A percentile compares a stretch with the other conserved stretches of the same genome.
Evolutionary conservation across 306 rosid species (phyloP).

Genomic region (Fragaria iinumae): DNA sequence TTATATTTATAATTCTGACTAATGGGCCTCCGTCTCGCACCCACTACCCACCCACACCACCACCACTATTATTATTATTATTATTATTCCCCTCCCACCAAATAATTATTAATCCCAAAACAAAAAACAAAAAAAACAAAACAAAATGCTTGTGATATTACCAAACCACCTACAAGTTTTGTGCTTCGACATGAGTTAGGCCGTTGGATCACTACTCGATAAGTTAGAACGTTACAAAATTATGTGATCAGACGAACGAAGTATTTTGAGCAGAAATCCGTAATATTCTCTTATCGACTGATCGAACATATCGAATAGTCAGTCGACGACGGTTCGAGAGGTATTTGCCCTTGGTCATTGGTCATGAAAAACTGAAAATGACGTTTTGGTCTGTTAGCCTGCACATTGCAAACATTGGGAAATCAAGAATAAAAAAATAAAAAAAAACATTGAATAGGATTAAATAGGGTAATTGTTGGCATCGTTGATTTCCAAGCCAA

Average conservation of each 20-base stretch:
- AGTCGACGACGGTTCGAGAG: no score
- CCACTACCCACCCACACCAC: conserved; percentile 20
- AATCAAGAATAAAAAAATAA: background rate
- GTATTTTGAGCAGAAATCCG: no score
- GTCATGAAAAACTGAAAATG: background rate
- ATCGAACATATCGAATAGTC: no score
- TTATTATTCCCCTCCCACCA: conserved; percentile 3
- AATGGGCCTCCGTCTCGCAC: conserved; percentile 16
- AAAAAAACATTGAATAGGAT: background rate
- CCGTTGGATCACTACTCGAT: no score
- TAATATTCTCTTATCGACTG: no score
- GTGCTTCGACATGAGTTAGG: no score
- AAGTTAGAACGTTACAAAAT: no score
- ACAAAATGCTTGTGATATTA: background rate
- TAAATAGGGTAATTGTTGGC: background rate
- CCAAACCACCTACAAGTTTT: background rate
- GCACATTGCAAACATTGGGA: background rate
- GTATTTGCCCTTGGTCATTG: background rate
- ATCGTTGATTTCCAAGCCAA: conserved; percentile 15
- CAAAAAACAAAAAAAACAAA: background rate
- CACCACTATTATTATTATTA: background rate
- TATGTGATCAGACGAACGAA: no score
- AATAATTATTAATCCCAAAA: background rate
- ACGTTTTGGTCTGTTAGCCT: background rate
- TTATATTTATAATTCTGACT: conserved; percentile 26